Percentiles rank a stretch among this genome's conserved stretches.
phyloP scores from a whole-genome alignment of 768 basidiomycete genomes.

The Collybia sordida region DNA sequence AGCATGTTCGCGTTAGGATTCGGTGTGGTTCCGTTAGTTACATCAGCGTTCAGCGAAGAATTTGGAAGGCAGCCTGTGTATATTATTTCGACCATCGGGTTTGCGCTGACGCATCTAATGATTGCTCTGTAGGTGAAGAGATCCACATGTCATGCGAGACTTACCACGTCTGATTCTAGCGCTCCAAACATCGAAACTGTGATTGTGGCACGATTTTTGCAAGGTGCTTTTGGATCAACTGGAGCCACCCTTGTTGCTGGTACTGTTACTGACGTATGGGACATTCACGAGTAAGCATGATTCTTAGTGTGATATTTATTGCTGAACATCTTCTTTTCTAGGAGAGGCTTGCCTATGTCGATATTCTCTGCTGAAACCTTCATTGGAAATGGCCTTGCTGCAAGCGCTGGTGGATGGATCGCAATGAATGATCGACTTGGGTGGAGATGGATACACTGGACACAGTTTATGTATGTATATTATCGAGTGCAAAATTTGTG shows the following conservation, averaged over 20 bases:
- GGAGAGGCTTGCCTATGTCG: constrained; percentile 78
- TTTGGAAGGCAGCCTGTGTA: constrained; percentile 51
- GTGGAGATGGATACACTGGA: constrained; percentile 89
- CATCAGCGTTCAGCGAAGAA: constrained; percentile 58
- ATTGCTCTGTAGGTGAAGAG: constrained; percentile 37
- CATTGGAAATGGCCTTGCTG: constrained; percentile 61
- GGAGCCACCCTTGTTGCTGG: constrained; percentile 74
- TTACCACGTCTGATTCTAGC: too few relatives aligned
- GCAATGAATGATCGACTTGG: constrained; percentile 54
- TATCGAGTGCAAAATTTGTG: too few relatives aligned
- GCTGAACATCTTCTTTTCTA: constrained; percentile 18
- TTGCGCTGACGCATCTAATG: constrained; percentile 37
- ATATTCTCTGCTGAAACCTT: constrained; percentile 64
- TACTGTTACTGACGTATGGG: constrained; percentile 70
- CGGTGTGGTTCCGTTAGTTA: constrained; percentile 49
- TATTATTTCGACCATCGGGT: constrained; percentile 36
- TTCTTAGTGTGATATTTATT: background rate
- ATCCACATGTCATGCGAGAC: too few relatives aligned
- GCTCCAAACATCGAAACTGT: constrained; percentile 55
- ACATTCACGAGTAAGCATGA: constrained; percentile 49
- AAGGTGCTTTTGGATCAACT: constrained; percentile 68
- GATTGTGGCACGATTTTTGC: constrained; percentile 60
- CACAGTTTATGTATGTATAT: constrained; percentile 56
- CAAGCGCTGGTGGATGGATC: constrained; percentile 66
- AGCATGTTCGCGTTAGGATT: constrained; percentile 50